Base-by-base conservation (phyloP, 2,329 filamentous ascomycete species). In the Fusarium virguliforme region DNA sequence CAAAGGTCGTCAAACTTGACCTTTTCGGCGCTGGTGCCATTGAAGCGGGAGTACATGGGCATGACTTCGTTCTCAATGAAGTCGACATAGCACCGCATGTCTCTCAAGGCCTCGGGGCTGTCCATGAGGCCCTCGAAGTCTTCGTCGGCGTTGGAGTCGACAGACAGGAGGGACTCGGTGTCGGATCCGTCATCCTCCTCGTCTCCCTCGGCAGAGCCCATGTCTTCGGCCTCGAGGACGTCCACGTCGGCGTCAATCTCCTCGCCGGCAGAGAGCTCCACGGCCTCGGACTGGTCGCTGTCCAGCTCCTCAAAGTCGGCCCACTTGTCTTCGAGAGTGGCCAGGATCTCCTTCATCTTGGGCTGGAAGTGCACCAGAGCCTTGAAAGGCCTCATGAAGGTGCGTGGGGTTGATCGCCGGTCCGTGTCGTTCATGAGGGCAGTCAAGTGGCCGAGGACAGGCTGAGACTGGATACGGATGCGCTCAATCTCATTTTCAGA, bases 11-110 rank as follows among this genome's bases (percentile, higher is more conserved):
- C 78, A 32, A 80, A 85, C 54, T 76, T 78, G 68, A 84, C 79
- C 3, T 77, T 78, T 6, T 79, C 76, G 5, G 72, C 74, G 0
- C 38, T 46, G 8, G 63, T 78, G 6, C 75, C 77, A 4, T 77
- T 73, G 38, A 77, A 79, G 4, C 65, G 66, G 12, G 67, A 60
- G 59, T 81, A 76, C 1, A 82, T 64, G 4, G 81, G 82, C 74
- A 85, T 78, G 28, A 85, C 72, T 43, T 83, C 80, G 22, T 80
- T 73, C 41, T 84, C 82, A n/a, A 84, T 71, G 58, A 85, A 85
- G 35, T 83, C 71, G 51, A 85, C 80, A 40, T 84, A 85, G 77
- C 79, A 81, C 13, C 81, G 76, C 79, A 84, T 82, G 64, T 84
- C 81, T 3, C 77, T 71, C 15, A 83, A 74, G 0, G 81, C 81